Percentiles rank a stretch among this genome's conserved stretches.
These are phyloP conservation scores for Microsporum ferrugineum DNA, from an alignment of 2,329 filamentous ascomycete genomes.

Conservation along the genomic window DNA sequence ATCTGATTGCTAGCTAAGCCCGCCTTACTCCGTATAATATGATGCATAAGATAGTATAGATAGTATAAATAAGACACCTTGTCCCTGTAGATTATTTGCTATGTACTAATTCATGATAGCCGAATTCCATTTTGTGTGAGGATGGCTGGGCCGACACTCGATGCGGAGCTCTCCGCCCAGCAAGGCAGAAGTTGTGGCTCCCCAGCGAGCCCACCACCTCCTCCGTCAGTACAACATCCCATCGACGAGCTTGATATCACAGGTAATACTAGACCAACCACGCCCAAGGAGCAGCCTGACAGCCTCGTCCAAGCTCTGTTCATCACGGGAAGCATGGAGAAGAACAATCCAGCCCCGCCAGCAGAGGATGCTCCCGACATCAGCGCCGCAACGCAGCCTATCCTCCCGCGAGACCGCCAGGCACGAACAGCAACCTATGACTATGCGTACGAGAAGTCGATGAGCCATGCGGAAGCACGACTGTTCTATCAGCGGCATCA, in stretches of 20 bases:
- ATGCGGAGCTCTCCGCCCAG: not conserved
- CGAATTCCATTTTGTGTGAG: not conserved
- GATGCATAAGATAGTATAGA: not conserved
- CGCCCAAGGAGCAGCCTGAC: not conserved
- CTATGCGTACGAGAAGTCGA: slow-evolving; percentile 82
- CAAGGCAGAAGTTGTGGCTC: not conserved
- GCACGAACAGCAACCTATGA: slow-evolving; percentile 81
- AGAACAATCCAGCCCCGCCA: not conserved
- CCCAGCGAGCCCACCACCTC: not conserved
- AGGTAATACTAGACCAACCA: not conserved
- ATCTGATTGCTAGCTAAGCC: not conserved
- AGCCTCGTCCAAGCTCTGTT: not conserved
- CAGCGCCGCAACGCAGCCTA: slow-evolving; percentile 11
- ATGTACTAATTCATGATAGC: not conserved
- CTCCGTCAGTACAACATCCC: not conserved
- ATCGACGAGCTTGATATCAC: not conserved
- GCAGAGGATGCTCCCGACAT: slow-evolving; percentile 7
- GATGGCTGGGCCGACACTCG: not conserved
- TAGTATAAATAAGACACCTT: not conserved
- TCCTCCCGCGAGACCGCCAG: slow-evolving; percentile 36
- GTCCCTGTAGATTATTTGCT: not conserved
- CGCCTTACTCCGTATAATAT: not conserved
- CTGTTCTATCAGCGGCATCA: slow-evolving; percentile 89
- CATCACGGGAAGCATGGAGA: not conserved
- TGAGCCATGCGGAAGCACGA: slow-evolving; percentile 90